Percentiles rank a stretch among this genome's conserved stretches.
Evolutionary conservation across 2,329 filamentous ascomycete genomes (phyloP).

Genomic region (Trichoderma guizhouense): DNA sequence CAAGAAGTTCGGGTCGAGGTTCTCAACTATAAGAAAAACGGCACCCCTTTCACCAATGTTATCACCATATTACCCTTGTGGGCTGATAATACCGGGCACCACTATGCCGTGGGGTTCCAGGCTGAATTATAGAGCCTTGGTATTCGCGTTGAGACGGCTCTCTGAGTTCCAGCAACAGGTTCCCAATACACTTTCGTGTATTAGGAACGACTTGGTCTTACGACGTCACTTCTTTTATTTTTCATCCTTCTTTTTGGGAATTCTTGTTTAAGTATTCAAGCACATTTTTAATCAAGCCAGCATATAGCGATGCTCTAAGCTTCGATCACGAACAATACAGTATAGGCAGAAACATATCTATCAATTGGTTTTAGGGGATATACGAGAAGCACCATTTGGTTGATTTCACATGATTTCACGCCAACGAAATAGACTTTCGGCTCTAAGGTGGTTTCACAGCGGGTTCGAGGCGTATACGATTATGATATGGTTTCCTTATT

Average conservation of each 20-base stretch:
- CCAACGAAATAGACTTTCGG: neutral
- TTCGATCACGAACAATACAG: neutral
- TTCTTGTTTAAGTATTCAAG: neutral
- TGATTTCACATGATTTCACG: neutral
- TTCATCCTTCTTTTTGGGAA: too few species aligned
- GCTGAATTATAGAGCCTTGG: slow-evolving; percentile 52
- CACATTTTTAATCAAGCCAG: neutral
- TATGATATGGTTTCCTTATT: neutral
- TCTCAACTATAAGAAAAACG: slow-evolving; percentile 79
- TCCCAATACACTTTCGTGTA: neutral
- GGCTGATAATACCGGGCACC: slow-evolving; percentile 61
- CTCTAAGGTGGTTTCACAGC: too few species aligned
- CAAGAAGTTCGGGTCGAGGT: slow-evolving; percentile 52
- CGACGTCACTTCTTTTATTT: neutral
- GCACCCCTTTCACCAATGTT: slow-evolving; percentile 75
- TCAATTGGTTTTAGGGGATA: neutral
- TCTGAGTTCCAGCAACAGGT: neutral
- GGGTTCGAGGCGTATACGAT: neutral
- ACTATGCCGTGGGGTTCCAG: slow-evolving; percentile 79
- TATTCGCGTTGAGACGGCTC: too few species aligned
- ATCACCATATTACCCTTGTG: slow-evolving; percentile 80
- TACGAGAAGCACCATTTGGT: neutral
- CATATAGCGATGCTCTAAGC: neutral
- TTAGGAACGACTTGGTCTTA: neutral
- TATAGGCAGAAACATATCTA: neutral